Evolutionary conservation across 148 eudicot genomes (phyloP), one percentile per base, ranked within the genome.

Genomic region (Camellia lanceoleosa): DNA sequence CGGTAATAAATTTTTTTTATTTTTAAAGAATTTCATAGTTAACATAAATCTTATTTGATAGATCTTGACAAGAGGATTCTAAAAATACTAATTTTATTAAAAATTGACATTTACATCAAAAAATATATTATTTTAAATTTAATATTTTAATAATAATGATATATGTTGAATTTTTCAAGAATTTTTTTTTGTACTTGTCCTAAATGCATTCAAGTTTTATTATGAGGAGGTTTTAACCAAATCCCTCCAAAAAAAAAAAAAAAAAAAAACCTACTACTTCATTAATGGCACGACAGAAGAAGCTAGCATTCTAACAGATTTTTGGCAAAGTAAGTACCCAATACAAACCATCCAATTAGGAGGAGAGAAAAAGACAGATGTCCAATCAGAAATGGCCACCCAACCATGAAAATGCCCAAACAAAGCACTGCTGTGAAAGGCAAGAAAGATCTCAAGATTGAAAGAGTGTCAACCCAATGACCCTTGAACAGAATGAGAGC

Each of bases 371-470:
- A 90, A 2, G 86, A 86, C 1, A 87, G 64, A 63, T 88, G 84
- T 5, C 89, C 96, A n/a, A 92, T 58, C 85, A 92, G 42, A 83
- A 93, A 91, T 1, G 91, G 88, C 97, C 97, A 96, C 11, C 99
- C 99, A 51, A 93, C 99, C 89, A 91, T 83, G 72, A 69, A 80
- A 38, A 96, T 13, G 23, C 99, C 99, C 6, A 96, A 66, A 83
- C 91, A 89, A 19, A 84, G 77, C 83, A 96, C 93, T 70, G 79
- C 18, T n/a, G 85, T 5, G 62, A 92, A 88, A 2, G 99, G 99
- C 76, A 87, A 71, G 81, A 96, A 92, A 15, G 97, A 89, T 43
- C 92, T 84, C 13, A 91, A 51, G 58, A 96, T 77, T 2, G 97
- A 87, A 73, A 71, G 80, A 58, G 49, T 30, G 78, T 91, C 89